Evolutionary conservation across 441 rosid genomes (phyloP), one percentile per base, ranked within the genome.

Genomic region (Pelargonium exstipulatum): DNA sequence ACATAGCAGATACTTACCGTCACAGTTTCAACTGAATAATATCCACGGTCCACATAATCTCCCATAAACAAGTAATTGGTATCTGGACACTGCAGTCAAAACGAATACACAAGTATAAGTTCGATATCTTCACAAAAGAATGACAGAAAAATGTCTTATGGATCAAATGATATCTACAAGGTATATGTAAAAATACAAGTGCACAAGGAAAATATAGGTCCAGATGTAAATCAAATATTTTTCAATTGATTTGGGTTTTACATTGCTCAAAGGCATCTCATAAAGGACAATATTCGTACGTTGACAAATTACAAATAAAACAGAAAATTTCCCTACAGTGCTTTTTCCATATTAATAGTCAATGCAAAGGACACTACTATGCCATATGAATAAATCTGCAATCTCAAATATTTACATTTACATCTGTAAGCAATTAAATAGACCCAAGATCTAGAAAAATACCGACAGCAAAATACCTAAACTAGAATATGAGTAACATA

Each of bases 1-100:
- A 2, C 8, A 12, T 8, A 16, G 8, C 22, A 48, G 53, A 2
- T 45, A 77, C 65, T 63, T 83, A 83, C 93, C 76, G 90, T 85
- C 51, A 88, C 89, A 64, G 93, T 88, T 83, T 88, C 90, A 4
- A 86, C 90, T 68, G 93, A 88, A 76, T 88, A 86, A 79, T 85
- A 88, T 5, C 90, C 90, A 74, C 89, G 90, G 73, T 88, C 90
- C 60, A 88, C 90, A 65, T 88, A 86, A 74, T 88, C 93, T 73
- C 93, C 93, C 90, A 86, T 88, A 24, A 24, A 24, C 29, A 24
- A 24, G 29, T 24, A 24, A 24, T 24, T 24, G 29, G 29, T 24
- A 24, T 86, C 90, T 43, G 90, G 93, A 74, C 93, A 88, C 93
- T 88, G 83, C 71, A 70, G 81, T 53, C 14, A 24, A 71, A 74